phyloP scores from a whole-genome alignment of 208 protist species.

The Paratrypanosoma confusum region DNA sequence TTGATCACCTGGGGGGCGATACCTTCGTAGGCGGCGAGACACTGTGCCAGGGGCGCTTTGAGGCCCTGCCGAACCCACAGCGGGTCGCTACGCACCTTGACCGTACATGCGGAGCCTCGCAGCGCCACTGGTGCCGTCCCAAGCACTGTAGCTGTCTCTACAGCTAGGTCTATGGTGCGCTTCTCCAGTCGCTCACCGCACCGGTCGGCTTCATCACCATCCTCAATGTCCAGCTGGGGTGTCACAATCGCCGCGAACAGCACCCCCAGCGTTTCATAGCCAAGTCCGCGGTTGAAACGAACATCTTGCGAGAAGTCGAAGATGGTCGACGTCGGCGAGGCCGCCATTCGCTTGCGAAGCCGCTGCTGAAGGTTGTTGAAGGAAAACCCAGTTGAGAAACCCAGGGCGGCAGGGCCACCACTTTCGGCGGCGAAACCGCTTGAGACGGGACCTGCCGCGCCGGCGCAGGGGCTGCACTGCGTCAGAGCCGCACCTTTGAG shows the following conservation, averaged over 20 bases:
- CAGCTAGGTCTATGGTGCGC: neutral
- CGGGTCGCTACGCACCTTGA: too few relatives aligned
- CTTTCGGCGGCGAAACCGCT: too few relatives aligned
- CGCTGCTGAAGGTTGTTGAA: too few relatives aligned
- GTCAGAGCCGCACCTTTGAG: too few relatives aligned
- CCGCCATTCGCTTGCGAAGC: too few relatives aligned
- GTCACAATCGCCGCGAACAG: slow-evolving; percentile 76
- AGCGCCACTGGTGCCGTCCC: too few relatives aligned
- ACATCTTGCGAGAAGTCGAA: slow-evolving; percentile 58
- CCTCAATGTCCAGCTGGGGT: slow-evolving; percentile 36
- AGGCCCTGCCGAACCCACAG: slow-evolving; percentile 6
- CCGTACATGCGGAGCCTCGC: too few relatives aligned
- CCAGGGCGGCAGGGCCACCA: too few relatives aligned
- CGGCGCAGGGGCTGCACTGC: too few relatives aligned
- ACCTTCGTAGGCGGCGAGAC: slow-evolving; percentile 67
- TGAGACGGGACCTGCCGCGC: too few relatives aligned
- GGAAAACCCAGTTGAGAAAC: too few relatives aligned
- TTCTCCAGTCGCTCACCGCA: neutral
- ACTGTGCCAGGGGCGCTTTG: slow-evolving; percentile 41
- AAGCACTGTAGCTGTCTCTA: neutral
- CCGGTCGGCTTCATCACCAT: neutral
- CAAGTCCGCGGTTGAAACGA: slow-evolving; percentile 79
- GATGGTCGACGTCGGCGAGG: slow-evolving; percentile 8
- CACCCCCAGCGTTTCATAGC: slow-evolving; percentile 75
- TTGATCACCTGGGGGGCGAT: slow-evolving; percentile 86